Percentiles rank a stretch among this genome's conserved stretches.
These are phyloP conservation scores for Keithomyces neogunnii DNA, from an alignment of 2,329 filamentous ascomycete species.

Conservation along the genomic window DNA sequence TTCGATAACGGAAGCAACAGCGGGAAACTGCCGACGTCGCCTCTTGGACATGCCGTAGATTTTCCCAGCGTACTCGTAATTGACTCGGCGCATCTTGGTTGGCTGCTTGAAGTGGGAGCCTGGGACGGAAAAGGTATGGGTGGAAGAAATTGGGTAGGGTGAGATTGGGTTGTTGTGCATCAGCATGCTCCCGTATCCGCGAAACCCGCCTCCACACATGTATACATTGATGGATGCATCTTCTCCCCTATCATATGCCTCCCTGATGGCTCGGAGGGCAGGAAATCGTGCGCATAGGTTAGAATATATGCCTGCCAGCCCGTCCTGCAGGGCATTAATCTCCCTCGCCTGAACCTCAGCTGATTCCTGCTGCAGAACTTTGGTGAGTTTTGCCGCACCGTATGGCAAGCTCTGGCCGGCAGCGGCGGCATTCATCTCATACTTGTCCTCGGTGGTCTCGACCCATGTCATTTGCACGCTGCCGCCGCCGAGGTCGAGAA, in stretches of 20 bases:
- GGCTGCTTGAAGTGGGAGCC: conserved; percentile 51
- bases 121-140: conserved; percentile 67
- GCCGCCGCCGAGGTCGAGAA: conserved; percentile 78
- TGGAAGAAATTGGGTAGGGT: conserved; percentile 76
- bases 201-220: conserved; percentile 81
- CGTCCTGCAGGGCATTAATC: conserved; percentile 43
- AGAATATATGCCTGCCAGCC: conserved; percentile 53
- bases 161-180: conserved; percentile 67
- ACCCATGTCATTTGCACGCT: conserved; percentile 59
- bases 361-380: conserved; percentile 34
- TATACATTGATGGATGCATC: conserved; percentile 58
- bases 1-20: conserved; percentile 72
- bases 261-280: conserved; percentile 32
- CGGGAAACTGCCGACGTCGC: conserved; percentile 72
- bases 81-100: conserved; percentile 40
- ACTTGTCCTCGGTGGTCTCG: conserved; percentile 36
- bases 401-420: conserved; percentile 52
- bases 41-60: conserved; percentile 75
- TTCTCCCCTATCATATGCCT: conserved; percentile 24
- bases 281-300: conserved; percentile 41
- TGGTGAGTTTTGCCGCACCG: conserved; percentile 50
- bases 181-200: conserved; percentile 83
- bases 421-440: conserved; percentile 44
- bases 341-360: conserved; percentile 35
- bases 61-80: conserved; percentile 41